Conservation (phyloP, 495 filamentous ascomycete species). For the Usnea hakonensis region DNA sequence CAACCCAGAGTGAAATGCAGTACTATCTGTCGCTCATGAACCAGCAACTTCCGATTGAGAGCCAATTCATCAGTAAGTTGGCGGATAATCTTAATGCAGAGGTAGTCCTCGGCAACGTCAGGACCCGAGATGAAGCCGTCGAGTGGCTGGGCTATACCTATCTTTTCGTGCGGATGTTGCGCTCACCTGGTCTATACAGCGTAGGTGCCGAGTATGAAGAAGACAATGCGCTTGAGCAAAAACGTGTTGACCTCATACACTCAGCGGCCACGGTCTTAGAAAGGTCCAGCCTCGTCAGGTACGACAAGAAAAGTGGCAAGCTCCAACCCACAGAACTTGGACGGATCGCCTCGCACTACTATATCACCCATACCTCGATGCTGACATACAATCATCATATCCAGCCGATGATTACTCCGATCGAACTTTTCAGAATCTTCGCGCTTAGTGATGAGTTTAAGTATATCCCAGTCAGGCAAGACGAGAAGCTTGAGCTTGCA, state of each 20-base stretch:
- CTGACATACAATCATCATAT: constrained; percentile 91
- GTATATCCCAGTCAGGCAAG: constrained; percentile 94
- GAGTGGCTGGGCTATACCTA: constrained; percentile 99
- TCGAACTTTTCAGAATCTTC: constrained; percentile 97
- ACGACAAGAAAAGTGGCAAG: constrained; percentile 87
- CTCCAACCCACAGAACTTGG: constrained; percentile 90
- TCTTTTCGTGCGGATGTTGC: constrained; percentile 94
- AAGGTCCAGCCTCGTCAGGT: constrained; percentile 81
- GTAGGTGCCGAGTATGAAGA: constrained; percentile 93
- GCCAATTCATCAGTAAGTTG: constrained; percentile 85
- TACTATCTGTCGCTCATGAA: constrained; percentile 96
- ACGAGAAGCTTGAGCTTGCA: constrained; percentile 92
- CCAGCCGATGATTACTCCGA: constrained; percentile 80
- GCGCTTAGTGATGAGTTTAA: constrained; percentile 97
- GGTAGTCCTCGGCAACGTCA: constrained; percentile 90
- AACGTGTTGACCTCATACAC: constrained; percentile 91
- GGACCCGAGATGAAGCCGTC: constrained; percentile 87
- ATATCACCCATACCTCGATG: constrained; percentile 96
- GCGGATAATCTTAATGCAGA: constrained; percentile 98
- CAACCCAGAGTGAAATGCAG: constrained; percentile 84
- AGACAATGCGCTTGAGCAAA: constrained; percentile 87
- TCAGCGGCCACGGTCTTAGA: constrained; percentile 86
- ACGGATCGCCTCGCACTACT: constrained; percentile 94
- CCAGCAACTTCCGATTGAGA: constrained; percentile 95
- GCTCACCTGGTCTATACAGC: constrained; percentile 90